A percentile compares a stretch with the other conserved stretches of the same genome.
phyloP scores from a whole-genome alignment of 1,139 yeast species.

The Yamadazyma kanchanaburiensis region DNA sequence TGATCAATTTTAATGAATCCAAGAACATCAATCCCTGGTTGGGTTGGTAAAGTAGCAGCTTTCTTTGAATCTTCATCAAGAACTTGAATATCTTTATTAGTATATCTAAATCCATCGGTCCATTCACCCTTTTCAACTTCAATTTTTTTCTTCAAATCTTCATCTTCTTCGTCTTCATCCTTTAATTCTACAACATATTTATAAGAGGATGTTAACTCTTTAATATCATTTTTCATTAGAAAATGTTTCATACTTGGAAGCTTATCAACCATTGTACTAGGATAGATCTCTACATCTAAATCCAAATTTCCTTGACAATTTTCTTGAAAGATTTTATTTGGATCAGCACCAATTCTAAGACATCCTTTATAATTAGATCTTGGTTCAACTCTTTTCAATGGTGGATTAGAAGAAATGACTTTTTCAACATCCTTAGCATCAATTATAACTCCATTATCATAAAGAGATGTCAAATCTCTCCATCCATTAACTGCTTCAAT shows the following conservation, averaged over 20 bases:
- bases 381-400: conserved; percentile 36
- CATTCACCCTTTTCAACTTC: conserved; percentile 18
- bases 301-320: conserved; percentile 12
- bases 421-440: conserved; percentile 14
- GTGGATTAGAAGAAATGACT: conserved; percentile 17
- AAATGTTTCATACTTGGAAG: conserved; percentile 31
- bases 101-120: conserved; percentile 62
- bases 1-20: conserved; percentile 49
- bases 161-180: conserved; percentile 16
- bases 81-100: conserved; percentile 45
- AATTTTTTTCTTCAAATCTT: conserved; percentile 17
- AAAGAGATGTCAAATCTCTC: conserved; percentile 12
- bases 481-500: conserved; percentile 13
- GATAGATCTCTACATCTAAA: conserved; percentile 61
- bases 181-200: conserved; percentile 12
- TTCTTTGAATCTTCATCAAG: conserved; percentile 40
- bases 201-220: conserved; percentile 17
- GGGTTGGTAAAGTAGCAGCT: conserved; percentile 38
- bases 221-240: conserved; percentile 12
- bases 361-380: conserved; percentile 32
- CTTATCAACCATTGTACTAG: conserved; percentile 53
- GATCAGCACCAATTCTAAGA: conserved; percentile 36
- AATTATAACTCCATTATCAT: conserved; percentile 12
- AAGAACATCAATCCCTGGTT: conserved; percentile 57
- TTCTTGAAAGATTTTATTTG: conserved; percentile 4